Percentiles rank a stretch among this genome's conserved stretches.
Conservation (phyloP, 306 rosid species). For the Begonia peltatifolia region DNA sequence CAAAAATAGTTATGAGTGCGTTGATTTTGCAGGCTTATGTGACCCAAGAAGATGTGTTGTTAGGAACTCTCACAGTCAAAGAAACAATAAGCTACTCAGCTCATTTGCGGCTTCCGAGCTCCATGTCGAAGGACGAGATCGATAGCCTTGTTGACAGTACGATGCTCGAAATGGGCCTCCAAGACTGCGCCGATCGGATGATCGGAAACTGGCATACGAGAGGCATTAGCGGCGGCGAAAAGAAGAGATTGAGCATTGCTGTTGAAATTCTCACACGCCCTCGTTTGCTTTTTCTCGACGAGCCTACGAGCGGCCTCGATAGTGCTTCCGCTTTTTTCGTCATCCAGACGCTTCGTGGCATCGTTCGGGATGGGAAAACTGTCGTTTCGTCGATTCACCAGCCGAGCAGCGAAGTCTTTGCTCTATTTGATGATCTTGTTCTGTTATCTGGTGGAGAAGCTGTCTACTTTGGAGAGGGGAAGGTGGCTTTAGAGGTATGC, state of each 20-base stretch:
- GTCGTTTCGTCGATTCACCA: conserved; percentile 81
- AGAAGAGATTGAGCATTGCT: conserved; percentile 79
- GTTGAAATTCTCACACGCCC: conserved; percentile 80
- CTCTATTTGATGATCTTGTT: conserved; percentile 84
- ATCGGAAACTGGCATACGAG: conserved; percentile 86
- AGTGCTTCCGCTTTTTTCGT: conserved; percentile 93
- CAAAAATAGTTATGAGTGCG: no score
- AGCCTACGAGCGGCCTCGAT: conserved; percentile 87
- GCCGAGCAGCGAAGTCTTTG: conserved; percentile 90
- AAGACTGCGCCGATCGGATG: conserved; percentile 54
- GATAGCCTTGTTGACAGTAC: conserved; percentile 42
- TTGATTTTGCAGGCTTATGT: conserved; percentile 54
- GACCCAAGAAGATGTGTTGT: conserved; percentile 72
- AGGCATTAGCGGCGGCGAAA: conserved; percentile 91
- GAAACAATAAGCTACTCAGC: conserved; percentile 82
- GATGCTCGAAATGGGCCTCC: conserved; percentile 72
- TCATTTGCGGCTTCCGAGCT: conserved; percentile 54
- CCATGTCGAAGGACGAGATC: conserved; percentile 44
- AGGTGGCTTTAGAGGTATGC: conserved; percentile 56
- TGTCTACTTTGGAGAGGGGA: conserved; percentile 60
- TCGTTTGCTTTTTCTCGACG: conserved; percentile 70
- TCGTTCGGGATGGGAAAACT: conserved; percentile 72
- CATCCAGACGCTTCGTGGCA: conserved; percentile 52
- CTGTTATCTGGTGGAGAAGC: conserved; percentile 78
- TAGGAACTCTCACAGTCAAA: conserved; percentile 82